These are phyloP conservation scores for Geosiphon pyriformis DNA, from an alignment of 192 early-diverging fungal species.

Conservation along the genomic window DNA sequence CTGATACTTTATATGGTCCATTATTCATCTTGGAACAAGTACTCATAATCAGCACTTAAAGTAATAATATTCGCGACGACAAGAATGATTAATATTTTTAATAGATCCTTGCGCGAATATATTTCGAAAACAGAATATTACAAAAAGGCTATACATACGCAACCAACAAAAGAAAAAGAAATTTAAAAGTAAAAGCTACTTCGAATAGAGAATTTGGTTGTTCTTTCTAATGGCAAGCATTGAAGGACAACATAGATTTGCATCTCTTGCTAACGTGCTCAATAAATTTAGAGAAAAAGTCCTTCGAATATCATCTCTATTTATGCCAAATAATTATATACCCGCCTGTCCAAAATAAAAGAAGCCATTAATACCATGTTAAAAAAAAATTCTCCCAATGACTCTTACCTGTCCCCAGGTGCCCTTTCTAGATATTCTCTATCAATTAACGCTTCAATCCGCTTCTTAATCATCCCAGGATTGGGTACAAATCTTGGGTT, in stretches of 20 bases:
- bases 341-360: constrained; percentile 2
- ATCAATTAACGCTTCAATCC: constrained; percentile 94
- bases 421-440: constrained; percentile 91
- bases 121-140: not conserved
- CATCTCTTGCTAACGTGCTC: no score
- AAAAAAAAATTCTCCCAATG: not conserved
- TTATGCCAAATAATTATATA: constrained; percentile 26
- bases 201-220: not conserved
- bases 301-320: not conserved
- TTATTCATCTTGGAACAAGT: no score
- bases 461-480: constrained; percentile 84
- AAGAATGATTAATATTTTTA: not conserved
- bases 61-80: not conserved
- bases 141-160: not conserved
- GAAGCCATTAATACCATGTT: not conserved
- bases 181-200: not conserved
- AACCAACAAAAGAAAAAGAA: not conserved
- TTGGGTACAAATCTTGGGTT: constrained; percentile 73
- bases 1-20: no score
- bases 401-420: constrained; percentile 35
- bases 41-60: not conserved
- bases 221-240: not conserved
- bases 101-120: not conserved
- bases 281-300: constrained; percentile 2
- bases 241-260: not conserved